Evolutionary conservation across 768 basidiomycete species (phyloP), one percentile per base, ranked within the genome.

Genomic region (Macrolepiota fuliginosa): DNA sequence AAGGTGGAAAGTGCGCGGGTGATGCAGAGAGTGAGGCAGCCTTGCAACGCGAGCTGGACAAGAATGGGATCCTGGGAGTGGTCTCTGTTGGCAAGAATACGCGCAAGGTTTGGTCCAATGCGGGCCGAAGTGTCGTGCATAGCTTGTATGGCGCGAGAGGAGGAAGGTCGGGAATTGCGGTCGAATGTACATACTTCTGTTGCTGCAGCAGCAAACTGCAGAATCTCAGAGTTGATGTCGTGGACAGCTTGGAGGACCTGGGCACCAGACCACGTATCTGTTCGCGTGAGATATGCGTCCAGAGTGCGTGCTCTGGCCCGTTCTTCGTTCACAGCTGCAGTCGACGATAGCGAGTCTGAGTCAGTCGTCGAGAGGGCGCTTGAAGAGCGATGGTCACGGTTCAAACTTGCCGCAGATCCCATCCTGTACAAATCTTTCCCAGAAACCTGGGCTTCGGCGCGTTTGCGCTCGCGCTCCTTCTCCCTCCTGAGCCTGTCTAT

Each of bases 171-270:
- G 15, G 59, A 42, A n/a, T 46, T 35, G 13, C 52, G 51, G 19
- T 61, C 75, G 67, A 87, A 86, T 1, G 80, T 79, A 65, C 83
- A 86, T 45, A 85, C 76, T 72, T 92, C 90, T 15, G 88, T 86
- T 6, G 88, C 89, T 24, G 86, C 83, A 15, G 89, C 89, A 9
- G 90, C 87, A 62, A 90, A 89, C 64, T 90, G 90, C n/a, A 90
- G 79, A 62, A 91, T 88, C 72, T 91, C 90, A 0, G 88, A 85
- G 69, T 92, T 92, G 71, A 92, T 80, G 67, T 92, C 90, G 64
- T 89, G 86, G 13, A 92, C 85, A 2, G 88, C 86, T 69, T 92
- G 89, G 52, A 92, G 82, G 70, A 92, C 81, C 69, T 91, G 89
- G 1, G 88, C 85, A 12, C 90, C 90, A 1, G 89, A 90, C 88